Evolutionary conservation across 257 asterid genomes (phyloP).

Genomic region (Rauvolfia tetraphylla): DNA sequence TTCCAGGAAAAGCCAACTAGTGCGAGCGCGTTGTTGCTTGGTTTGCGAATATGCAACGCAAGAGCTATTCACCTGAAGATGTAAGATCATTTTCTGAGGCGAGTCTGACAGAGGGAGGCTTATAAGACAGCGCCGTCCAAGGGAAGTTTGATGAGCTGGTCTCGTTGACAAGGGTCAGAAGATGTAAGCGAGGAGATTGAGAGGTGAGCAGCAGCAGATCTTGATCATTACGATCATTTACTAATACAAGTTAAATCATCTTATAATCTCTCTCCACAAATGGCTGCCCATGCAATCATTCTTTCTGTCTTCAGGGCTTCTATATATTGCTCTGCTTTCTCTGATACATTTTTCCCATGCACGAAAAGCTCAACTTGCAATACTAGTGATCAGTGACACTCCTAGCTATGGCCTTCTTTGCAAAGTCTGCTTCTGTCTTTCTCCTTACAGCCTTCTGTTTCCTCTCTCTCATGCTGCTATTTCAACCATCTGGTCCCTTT

Average conservation of each 20-base stretch:
- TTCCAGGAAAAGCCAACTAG: too few relatives aligned
- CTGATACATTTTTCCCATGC: neutral
- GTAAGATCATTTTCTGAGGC: too few relatives aligned
- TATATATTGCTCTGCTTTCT: slow-evolving; percentile 16
- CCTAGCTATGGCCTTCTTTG: slow-evolving; percentile 4
- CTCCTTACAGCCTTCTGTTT: slow-evolving; percentile 11
- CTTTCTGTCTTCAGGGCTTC: neutral
- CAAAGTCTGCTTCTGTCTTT: slow-evolving; percentile 6
- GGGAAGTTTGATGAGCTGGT: slow-evolving; percentile 9
- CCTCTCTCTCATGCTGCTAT: slow-evolving; percentile 4
- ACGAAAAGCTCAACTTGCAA: neutral
- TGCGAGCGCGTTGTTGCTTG: too few relatives aligned
- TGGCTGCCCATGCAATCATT: slow-evolving; percentile 29
- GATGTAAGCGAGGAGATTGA: slow-evolving; percentile 1
- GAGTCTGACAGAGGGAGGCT: neutral
- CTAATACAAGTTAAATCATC: neutral
- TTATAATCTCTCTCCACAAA: slow-evolving; percentile 14
- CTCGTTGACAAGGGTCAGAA: slow-evolving; percentile 9
- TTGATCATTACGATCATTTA: neutral
- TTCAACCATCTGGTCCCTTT: slow-evolving; percentile 7
- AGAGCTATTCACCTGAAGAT: too few relatives aligned
- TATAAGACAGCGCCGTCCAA: slow-evolving; percentile 14
- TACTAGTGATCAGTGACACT: neutral
- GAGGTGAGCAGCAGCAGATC: neutral
- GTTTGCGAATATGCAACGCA: too few relatives aligned